These are phyloP conservation scores for Vinca minor DNA, from an alignment of 257 asterid species.

Conservation along the genomic window DNA sequence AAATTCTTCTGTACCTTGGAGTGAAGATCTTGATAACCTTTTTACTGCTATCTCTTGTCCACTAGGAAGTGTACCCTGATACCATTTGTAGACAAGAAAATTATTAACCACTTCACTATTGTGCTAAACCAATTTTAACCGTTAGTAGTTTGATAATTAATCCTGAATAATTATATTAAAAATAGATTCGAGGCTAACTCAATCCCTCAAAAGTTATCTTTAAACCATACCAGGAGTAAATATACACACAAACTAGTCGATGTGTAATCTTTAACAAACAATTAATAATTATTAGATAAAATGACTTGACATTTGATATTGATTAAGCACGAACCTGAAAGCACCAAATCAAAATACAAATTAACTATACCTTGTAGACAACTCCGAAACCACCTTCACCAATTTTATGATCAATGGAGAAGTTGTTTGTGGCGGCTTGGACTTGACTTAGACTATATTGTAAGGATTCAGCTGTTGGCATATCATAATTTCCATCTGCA, in stretches of 20 bases:
- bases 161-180: too few relatives aligned
- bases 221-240: too few relatives aligned
- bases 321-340: neutral
- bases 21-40: slow-evolving; percentile 17
- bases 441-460: slow-evolving; percentile 7
- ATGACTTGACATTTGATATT: slow-evolving; percentile 22
- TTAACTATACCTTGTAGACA: slow-evolving; percentile 22
- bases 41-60: slow-evolving; percentile 30
- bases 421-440: slow-evolving; percentile 16
- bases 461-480: neutral
- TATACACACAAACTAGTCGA: too few relatives aligned
- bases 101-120: too few relatives aligned
- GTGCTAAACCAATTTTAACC: too few relatives aligned
- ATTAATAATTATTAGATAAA: too few relatives aligned
- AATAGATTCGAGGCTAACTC: too few relatives aligned
- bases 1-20: slow-evolving; percentile 18
- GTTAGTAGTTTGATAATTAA: too few relatives aligned
- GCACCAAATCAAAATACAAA: neutral
- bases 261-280: too few relatives aligned
- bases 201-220: too few relatives aligned
- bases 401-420: slow-evolving; percentile 2
- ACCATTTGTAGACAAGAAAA: too few relatives aligned
- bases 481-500: neutral
- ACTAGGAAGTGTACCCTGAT: too few relatives aligned
- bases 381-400: slow-evolving; percentile 29